phyloP scores from a whole-genome alignment of 2,329 filamentous ascomycete species.

The Bipolaris bicolor region DNA sequence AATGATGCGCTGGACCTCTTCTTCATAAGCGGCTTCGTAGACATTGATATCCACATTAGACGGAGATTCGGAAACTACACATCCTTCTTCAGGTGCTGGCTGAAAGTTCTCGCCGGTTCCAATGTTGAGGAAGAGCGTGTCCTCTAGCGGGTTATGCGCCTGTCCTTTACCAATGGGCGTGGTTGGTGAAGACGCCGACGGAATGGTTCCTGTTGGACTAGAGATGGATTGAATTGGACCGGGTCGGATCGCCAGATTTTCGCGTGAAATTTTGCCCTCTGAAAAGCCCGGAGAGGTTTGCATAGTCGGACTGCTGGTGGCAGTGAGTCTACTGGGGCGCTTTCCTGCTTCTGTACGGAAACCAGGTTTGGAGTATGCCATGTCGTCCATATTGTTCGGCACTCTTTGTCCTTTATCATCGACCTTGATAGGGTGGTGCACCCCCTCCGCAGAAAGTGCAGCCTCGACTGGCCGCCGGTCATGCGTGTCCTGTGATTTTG shows the following conservation, averaged over 20 bases:
- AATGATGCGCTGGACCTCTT: conserved; percentile 77
- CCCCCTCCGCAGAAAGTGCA: conserved; percentile 59
- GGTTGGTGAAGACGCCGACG: conserved; percentile 29
- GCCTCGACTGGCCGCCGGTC: conserved; percentile 58
- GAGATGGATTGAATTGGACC: conserved; percentile 28
- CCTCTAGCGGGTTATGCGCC: conserved; percentile 68
- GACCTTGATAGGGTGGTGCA: conserved; percentile 56
- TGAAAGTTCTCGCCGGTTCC: conserved; percentile 65
- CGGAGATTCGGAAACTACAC: conserved; percentile 81
- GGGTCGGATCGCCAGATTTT: conserved; percentile 43
- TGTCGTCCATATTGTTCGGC: conserved; percentile 29
- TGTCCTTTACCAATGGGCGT: conserved; percentile 58
- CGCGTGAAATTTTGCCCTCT: conserved; percentile 39
- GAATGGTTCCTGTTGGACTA: conserved; percentile 17
- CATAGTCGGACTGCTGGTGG: conserved; percentile 27
- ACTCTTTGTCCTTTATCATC: conserved; percentile 36
- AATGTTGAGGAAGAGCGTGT: conserved; percentile 75
- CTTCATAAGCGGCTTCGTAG: conserved; percentile 85
- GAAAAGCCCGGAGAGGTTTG: conserved; percentile 20
- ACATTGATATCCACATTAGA: conserved; percentile 84
- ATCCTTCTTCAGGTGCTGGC: conserved; percentile 38
- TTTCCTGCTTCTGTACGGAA: conserved; percentile 18
- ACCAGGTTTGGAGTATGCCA: conserved; percentile 28
- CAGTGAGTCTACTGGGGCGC: conserved; percentile 15
- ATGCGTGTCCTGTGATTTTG: conserved; percentile 59